Base-by-base conservation (phyloP, 371 early-diverging fungal genomes). In the Lichtheimia corymbifera region DNA sequence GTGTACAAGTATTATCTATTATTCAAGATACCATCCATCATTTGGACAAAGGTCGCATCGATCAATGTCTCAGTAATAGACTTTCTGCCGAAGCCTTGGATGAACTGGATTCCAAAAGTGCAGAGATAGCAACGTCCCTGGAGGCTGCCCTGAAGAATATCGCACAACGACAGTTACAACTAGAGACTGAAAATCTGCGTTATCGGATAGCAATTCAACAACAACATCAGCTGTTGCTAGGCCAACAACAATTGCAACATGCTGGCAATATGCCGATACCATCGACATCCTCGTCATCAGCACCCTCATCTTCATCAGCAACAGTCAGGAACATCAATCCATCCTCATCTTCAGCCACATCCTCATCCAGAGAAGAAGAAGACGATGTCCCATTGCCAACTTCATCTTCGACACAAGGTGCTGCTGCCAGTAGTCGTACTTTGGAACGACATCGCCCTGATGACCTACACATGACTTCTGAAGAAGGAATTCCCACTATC, bases 171-270 rank as follows among this genome's bases (percentile, higher is more conserved):
- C 76, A 75, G 40, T n/a, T 68, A 18, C 70, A 58, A n/a, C 43
- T 79, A 42, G 79, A 79, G 56, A 71, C 71, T 14, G 79, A 79
- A 50, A 75, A 75, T 43, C 51, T 73, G 25, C 57, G 76, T 6
- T 73, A 68, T 59, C 66, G 67, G 45, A 73, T 73, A 59, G 76
- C 72, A 5, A 63, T 73, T 30, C 70, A 73, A 15, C 75, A 78
- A 35, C 79, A 73, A 53, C 79, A 73, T 43, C 74, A 71, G 50
- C 25, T 75, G 17, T 40, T 71, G 20, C 56, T 66, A 11, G 53
- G 51, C 20, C 64, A 68, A 55, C 62, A 56, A n/a, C n/a, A 52
- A 24, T 50, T 41, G 27, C 47, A 27, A 49, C 53, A 53, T 11
- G 40, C 18, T 17, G 17, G 20, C 20, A 50, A 14, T 42, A 30